Evolutionary conservation across 257 asterid genomes (phyloP).

Genomic region (Forsythia suspensa): DNA sequence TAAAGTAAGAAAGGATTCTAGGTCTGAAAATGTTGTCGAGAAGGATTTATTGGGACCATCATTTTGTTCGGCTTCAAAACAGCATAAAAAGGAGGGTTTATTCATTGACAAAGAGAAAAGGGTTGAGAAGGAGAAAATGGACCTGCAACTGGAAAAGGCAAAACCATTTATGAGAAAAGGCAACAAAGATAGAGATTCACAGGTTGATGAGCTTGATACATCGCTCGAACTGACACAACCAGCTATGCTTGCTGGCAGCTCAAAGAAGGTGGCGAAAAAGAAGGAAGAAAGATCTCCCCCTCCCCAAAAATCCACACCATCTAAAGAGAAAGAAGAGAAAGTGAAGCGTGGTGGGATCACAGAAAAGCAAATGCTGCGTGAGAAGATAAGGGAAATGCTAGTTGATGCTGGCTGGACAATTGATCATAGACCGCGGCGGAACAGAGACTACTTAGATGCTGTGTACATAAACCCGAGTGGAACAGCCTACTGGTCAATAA

Average conservation of each 20-base stretch:
- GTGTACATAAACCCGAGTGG: conserved; percentile 86
- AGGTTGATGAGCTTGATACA: conserved; percentile 57
- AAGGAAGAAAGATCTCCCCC: conserved; percentile 31
- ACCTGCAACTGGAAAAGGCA: conserved; percentile 38
- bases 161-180: conserved; percentile 40
- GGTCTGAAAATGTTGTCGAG: conserved; percentile 40
- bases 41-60: conserved; percentile 38
- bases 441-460: conserved; percentile 93
- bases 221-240: conserved; percentile 71
- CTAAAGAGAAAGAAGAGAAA: conserved; percentile 52
- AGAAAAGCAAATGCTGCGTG: conserved; percentile 90
- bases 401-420: conserved; percentile 82
- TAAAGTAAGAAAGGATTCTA: conserved; percentile 48
- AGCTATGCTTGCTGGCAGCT: conserved; percentile 45
- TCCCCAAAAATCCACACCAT: conserved; percentile 36
- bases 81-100: conserved; percentile 43
- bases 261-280: conserved; percentile 56
- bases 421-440: conserved; percentile 94
- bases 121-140: conserved; percentile 40
- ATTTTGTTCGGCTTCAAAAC: conserved; percentile 35
- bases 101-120: conserved; percentile 37
- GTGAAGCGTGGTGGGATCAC: conserved; percentile 80
- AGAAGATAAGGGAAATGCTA: conserved; percentile 83
- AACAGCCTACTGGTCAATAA: conserved; percentile 97
- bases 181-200: conserved; percentile 37